Evolutionary conservation across 306 rosid genomes (phyloP).

Genomic region (cucumber (Cucumis sativus)): DNA sequence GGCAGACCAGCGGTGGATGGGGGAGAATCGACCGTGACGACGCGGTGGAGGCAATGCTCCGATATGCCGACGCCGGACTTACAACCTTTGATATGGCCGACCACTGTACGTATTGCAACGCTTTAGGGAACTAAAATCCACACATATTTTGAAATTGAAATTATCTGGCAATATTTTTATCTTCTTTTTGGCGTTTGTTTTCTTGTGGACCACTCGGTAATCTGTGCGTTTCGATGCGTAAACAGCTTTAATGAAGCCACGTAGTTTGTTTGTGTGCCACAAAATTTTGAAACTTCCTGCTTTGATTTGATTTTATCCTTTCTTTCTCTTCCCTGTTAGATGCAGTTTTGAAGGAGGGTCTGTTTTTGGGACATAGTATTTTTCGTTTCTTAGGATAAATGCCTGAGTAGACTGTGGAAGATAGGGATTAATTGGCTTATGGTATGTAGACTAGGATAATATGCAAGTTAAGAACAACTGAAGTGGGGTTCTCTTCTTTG

Average conservation of each 20-base stretch:
- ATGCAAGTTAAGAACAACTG: background rate
- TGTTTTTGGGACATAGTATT: background rate
- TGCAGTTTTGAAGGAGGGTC: background rate
- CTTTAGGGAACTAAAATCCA: background rate
- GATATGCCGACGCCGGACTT: conserved; percentile 71
- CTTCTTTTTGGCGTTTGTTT: background rate
- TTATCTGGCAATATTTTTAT: background rate
- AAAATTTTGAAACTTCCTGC: background rate
- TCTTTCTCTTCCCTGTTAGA: background rate
- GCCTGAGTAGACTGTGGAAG: background rate
- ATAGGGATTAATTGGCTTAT: background rate
- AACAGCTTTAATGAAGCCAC: background rate
- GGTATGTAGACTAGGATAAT: background rate
- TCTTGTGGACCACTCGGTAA: background rate
- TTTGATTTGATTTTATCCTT: background rate
- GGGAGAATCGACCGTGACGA: conserved; percentile 69
- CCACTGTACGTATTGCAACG: conserved; percentile 38
- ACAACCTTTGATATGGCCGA: conserved; percentile 96
- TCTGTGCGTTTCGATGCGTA: background rate
- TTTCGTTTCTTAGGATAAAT: background rate
- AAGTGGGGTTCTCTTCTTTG: background rate
- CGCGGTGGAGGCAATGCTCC: conserved; percentile 85
- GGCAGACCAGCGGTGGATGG: conserved; percentile 91
- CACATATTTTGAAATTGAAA: background rate
- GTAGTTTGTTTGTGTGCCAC: background rate